phyloP scores from a whole-genome alignment of 2,329 filamentous ascomycete species.

The Fusarium sacchari region DNA sequence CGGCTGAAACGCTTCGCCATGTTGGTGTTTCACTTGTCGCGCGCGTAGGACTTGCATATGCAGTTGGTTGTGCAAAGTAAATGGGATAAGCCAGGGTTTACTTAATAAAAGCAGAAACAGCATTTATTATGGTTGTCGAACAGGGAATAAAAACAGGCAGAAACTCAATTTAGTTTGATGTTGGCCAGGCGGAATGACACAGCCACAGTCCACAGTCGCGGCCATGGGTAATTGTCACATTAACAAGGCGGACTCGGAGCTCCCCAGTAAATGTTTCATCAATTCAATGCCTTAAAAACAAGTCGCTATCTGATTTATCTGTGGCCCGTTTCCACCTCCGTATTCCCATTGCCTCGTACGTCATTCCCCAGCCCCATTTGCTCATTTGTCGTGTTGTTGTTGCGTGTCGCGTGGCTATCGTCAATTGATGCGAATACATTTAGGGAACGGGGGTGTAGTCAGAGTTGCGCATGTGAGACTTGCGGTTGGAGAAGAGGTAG shows the following conservation, averaged over 20 bases:
- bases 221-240: not conserved
- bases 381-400: not conserved
- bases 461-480: conserved; percentile 60
- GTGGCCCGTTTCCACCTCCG: too few relatives aligned
- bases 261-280: not conserved
- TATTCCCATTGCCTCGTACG: accelerated
- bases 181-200: not conserved
- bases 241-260: not conserved
- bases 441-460: conserved; percentile 61
- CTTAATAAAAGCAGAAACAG: not conserved
- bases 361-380: not conserved
- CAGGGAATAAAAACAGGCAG: too few relatives aligned
- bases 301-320: not conserved
- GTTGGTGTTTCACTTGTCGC: not conserved
- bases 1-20: not conserved
- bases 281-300: not conserved
- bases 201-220: not conserved
- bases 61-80: not conserved
- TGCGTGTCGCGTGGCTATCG: accelerated
- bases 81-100: accelerated
- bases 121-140: accelerated
- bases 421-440: not conserved
- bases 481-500: conserved; percentile 71
- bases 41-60: not conserved
- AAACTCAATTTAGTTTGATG: not conserved